phyloP scores from a whole-genome alignment of 139 green algal genomes.

The Chlorella sorokiniana region DNA sequence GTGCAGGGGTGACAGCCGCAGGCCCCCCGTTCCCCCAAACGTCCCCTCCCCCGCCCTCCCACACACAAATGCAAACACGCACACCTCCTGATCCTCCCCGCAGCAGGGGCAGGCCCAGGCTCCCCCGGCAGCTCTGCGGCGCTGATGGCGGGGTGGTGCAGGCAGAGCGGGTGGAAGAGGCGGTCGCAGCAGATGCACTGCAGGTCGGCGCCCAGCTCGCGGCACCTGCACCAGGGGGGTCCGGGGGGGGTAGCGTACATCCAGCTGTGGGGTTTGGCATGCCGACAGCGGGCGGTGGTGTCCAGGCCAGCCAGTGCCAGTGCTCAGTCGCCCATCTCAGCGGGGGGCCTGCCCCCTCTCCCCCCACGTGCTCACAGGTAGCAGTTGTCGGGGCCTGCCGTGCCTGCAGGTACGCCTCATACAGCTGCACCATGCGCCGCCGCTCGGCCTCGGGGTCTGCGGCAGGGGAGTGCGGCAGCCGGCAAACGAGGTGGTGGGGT shows the following conservation, averaged over 20 bases:
- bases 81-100: conserved; percentile 9
- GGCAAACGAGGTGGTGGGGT: background rate
- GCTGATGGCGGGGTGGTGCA: conserved; percentile 49
- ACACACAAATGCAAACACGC: background rate
- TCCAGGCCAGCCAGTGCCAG: too few relatives aligned
- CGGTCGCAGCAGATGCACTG: conserved; percentile 39
- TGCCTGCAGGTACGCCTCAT: conserved; percentile 14
- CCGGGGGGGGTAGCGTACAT: background rate
- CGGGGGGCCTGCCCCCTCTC: too few relatives aligned
- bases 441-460: conserved; percentile 21
- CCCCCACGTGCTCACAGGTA: conserved; percentile 40
- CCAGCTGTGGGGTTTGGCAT: too few relatives aligned
- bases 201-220: conserved; percentile 40
- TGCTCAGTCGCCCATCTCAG: too few relatives aligned
- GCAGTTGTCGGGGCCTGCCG: conserved; percentile 36
- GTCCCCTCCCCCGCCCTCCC: too few relatives aligned
- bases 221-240: background rate
- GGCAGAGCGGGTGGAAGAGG: conserved; percentile 67
- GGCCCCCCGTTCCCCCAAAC: too few relatives aligned
- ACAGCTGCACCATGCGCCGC: conserved; percentile 28
- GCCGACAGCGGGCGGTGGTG: too few relatives aligned
- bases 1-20: too few relatives aligned
- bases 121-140: conserved; percentile 32
- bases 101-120: conserved; percentile 57
- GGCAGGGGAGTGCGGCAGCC: background rate